Percentiles rank a stretch among this genome's conserved stretches.
Evolutionary conservation across 495 filamentous ascomycete genomes (phyloP).

Genomic region (Penicillium arizonense): DNA sequence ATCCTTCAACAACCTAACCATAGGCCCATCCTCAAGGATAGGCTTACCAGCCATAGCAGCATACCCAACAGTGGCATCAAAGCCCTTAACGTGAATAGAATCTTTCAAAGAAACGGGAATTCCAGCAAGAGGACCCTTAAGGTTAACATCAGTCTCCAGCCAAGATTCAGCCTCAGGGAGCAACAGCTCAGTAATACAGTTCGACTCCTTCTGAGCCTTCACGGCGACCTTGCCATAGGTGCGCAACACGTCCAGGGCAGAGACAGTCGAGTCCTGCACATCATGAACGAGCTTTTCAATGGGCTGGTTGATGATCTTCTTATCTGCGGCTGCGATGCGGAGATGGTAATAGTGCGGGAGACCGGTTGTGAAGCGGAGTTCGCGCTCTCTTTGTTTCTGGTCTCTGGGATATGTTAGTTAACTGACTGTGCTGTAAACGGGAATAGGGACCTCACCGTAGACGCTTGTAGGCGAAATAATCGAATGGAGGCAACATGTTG

Average conservation of each 20-base stretch:
- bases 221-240: conserved; percentile 91
- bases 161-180: conserved; percentile 78
- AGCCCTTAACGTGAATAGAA: conserved; percentile 79
- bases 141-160: conserved; percentile 66
- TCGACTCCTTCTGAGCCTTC: conserved; percentile 81
- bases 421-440: neutral
- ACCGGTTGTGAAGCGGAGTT: conserved; percentile 56
- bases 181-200: conserved; percentile 89
- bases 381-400: conserved; percentile 76
- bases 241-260: conserved; percentile 71
- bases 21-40: conserved; percentile 62
- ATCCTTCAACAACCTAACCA: conserved; percentile 80
- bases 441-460: conserved; percentile 43
- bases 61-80: conserved; percentile 84
- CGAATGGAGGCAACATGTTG: conserved; percentile 57
- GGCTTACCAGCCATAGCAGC: conserved; percentile 69
- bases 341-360: conserved; percentile 65
- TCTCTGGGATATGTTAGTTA: conserved; percentile 49
- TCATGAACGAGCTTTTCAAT: conserved; percentile 75
- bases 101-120: conserved; percentile 91
- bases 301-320: conserved; percentile 64
- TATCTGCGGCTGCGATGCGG: conserved; percentile 59
- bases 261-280: conserved; percentile 65
- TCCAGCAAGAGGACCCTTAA: conserved; percentile 82
- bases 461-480: conserved; percentile 56